Evolutionary conservation across 345 rosid genomes (phyloP).

Genomic region (Rubroshorea leprosula): DNA sequence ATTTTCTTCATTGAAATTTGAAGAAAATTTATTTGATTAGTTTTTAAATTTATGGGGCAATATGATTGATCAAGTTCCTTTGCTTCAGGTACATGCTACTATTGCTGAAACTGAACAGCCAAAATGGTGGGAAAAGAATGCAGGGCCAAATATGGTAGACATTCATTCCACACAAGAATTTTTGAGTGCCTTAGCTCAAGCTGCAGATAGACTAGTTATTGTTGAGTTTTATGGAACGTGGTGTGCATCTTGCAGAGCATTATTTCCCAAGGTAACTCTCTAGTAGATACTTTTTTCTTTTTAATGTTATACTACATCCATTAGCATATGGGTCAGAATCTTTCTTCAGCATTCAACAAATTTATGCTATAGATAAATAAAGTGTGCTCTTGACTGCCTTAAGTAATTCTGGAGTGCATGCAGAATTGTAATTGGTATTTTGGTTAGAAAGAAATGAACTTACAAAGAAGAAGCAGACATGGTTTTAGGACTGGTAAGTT

Average conservation of each 20-base stretch:
- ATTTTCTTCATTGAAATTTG: no score
- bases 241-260: constrained; percentile 94
- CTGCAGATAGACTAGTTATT: constrained; percentile 75
- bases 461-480: no score
- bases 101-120: constrained; percentile 67
- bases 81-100: constrained; percentile 53
- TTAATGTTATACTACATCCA: no score
- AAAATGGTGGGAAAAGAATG: constrained; percentile 93
- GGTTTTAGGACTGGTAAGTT: no score
- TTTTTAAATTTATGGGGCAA: neutral
- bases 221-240: constrained; percentile 95
- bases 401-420: no score
- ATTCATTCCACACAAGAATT: constrained; percentile 78
- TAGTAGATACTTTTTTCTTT: no score
- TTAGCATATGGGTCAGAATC: no score
- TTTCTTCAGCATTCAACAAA: no score
- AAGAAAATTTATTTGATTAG: neutral
- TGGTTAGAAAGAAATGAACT: no score
- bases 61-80: neutral
- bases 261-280: constrained; percentile 71
- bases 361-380: no score
- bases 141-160: constrained; percentile 86
- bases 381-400: no score
- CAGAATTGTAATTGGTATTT: no score
- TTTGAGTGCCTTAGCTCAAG: constrained; percentile 59